Conservation (phyloP, 176 grass and related monocot species). For the Olyra latifolia region DNA sequence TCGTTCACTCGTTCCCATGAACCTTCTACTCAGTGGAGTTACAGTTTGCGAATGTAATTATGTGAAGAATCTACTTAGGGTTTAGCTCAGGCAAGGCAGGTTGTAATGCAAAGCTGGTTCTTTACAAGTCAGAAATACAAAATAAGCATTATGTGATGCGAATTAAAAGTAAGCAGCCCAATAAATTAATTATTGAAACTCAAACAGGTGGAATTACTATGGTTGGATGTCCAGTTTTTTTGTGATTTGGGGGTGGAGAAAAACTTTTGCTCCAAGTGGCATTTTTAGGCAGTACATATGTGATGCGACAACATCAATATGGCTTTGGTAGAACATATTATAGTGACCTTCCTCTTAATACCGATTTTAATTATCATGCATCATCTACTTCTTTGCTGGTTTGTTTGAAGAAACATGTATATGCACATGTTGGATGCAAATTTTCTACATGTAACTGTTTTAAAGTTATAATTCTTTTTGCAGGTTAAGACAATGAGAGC, state of each 20-base stretch:
- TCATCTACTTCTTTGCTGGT: not conserved
- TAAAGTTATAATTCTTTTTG: constrained; percentile 19
- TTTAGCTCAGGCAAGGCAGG: not conserved
- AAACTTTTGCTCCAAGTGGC: not conserved
- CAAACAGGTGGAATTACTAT: not conserved
- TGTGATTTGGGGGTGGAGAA: not conserved
- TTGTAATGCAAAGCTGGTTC: not conserved
- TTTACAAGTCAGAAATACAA: not conserved
- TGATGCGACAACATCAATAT: too few species aligned
- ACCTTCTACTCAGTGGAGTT: not conserved
- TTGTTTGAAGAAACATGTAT: constrained; percentile 18
- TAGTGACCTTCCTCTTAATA: not conserved
- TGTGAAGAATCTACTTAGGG: not conserved
- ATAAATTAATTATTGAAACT: not conserved
- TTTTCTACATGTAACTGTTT: not conserved
- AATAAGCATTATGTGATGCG: not conserved
- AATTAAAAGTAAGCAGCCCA: constrained; percentile 1
- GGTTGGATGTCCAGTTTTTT: not conserved
- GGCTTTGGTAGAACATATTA: not conserved
- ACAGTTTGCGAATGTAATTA: not conserved
- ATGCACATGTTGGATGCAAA: constrained; percentile 12
- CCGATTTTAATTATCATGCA: constrained; percentile 24
- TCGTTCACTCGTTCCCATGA: not conserved
- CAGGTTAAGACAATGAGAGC: constrained; percentile 99
- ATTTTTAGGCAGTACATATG: constrained; percentile 8